A percentile compares a stretch with the other conserved stretches of the same genome.
These are phyloP conservation scores for Kodamaea kaohsiungensis DNA, from an alignment of 805 yeast species.

Conservation along the genomic window DNA sequence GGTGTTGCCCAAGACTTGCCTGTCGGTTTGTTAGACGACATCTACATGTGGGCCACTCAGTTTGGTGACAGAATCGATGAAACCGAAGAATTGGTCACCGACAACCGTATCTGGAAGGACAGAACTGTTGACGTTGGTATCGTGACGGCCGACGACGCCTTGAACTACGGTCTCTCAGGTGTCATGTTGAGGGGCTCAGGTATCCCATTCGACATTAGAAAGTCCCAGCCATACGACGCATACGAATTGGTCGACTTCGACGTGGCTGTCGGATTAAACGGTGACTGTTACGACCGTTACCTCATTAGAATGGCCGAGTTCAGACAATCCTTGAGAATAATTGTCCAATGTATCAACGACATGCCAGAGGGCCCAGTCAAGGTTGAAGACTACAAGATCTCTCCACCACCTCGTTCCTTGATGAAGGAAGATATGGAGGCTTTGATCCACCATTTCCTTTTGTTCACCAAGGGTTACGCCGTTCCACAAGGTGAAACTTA, in stretches of 20 bases:
- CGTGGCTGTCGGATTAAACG: slow-evolving; percentile 81
- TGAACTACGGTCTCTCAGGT: slow-evolving; percentile 78
- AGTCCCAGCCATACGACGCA: slow-evolving; percentile 87
- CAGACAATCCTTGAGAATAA: slow-evolving; percentile 85
- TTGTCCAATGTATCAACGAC: slow-evolving; percentile 85
- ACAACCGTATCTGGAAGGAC: slow-evolving; percentile 89
- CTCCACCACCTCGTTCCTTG: slow-evolving; percentile 75
- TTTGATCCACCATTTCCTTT: slow-evolving; percentile 82
- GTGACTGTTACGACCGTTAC: slow-evolving; percentile 91
- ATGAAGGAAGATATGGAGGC: slow-evolving; percentile 96
- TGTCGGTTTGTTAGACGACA: slow-evolving; percentile 82
- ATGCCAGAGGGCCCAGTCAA: slow-evolving; percentile 93
- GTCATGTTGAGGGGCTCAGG: slow-evolving; percentile 93
- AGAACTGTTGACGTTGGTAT: slow-evolving; percentile 81
- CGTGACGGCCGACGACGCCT: slow-evolving; percentile 83
- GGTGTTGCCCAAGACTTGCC: slow-evolving; percentile 90
- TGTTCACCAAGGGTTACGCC: slow-evolving; percentile 84
- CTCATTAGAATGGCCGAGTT: slow-evolving; percentile 88
- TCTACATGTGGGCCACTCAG: slow-evolving; percentile 95
- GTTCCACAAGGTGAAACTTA: slow-evolving; percentile 92
- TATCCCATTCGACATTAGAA: slow-evolving; percentile 82
- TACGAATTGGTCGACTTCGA: slow-evolving; percentile 85
- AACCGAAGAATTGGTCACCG: slow-evolving; percentile 85
- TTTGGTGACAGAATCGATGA: slow-evolving; percentile 92
- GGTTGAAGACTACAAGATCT: slow-evolving; percentile 84